Base-by-base conservation (phyloP, 805 yeast species). In the Lipomyces japonicus region DNA sequence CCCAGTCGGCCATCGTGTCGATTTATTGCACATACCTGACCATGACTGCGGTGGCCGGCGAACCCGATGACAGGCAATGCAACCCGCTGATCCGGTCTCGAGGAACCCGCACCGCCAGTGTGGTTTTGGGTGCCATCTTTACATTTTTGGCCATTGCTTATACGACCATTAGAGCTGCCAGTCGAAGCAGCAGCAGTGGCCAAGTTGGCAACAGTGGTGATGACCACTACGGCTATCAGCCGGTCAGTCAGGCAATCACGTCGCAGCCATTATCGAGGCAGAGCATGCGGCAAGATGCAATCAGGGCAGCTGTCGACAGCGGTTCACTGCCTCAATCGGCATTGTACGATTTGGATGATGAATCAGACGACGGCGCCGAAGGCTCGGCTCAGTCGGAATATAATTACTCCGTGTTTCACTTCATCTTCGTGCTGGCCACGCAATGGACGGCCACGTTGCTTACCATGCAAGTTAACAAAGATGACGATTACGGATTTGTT, bases 111-210 rank as follows among this genome's bases (percentile, higher is more conserved):
- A 88, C 95, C 2, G 80, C 88, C 19, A 84, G 95, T 53, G 82
- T 90, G 47, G 78, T 93, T 1, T 64, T 93, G 46, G 97, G 97
- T 16, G 96, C 97, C 0, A 70, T 89, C 16, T 89, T 95, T 72
- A 93, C 99, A 0, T 88, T 93, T 63, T 75, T 87, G 45, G 97
- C 99, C 0, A 86, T 93, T 56, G 97, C 97, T 0, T 95, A 93
- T 66, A 93, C 98, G 1, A 93, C 98, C 0, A 89, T 96, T 1
- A 78, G 97, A 57, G 98, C 97, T 0, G 98, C 97, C 3, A 89
- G 91, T 2, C 82, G 81, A 40, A 49, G 39, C 30, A 16, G 25
- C 35, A 37, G 28, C 19, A 24, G 32, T 9, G 21, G 69, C 3
- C 65, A 68, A 4, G 75, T 78, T n/a, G 67, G 70, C 42, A 64